Conservation (phyloP, 176 grass and related monocot genomes). For the Thinopyrum elongatum region DNA sequence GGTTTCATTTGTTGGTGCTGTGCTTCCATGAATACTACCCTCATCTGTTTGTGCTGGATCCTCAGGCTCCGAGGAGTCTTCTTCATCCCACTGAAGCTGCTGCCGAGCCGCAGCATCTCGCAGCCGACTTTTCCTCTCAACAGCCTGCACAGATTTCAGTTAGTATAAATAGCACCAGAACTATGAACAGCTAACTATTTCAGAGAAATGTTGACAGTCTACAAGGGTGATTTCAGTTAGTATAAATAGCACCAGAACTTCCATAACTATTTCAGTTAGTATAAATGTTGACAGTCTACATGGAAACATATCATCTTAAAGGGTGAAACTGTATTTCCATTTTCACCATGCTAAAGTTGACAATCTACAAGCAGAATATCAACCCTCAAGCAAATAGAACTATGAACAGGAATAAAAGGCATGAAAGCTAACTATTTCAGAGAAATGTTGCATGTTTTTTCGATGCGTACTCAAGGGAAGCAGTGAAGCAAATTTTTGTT, state of each 20-base stretch:
- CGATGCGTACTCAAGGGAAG: neutral
- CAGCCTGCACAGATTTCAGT: conserved; percentile 36
- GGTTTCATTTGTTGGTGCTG: conserved; percentile 19
- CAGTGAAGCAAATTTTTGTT: neutral
- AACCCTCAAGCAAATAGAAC: neutral
- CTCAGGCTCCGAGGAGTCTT: conserved; percentile 20
- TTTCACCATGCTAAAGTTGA: neutral
- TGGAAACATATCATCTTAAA: neutral
- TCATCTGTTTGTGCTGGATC: conserved; percentile 32
- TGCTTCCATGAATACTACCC: conserved; percentile 3
- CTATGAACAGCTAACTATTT: no score
- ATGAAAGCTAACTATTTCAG: neutral
- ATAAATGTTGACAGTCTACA: neutral
- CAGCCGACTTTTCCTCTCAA: conserved; percentile 50
- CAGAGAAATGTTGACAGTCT: no score
- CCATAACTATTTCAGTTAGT: conserved; percentile 31
- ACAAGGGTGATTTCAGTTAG: conserved; percentile 30
- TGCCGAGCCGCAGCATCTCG: conserved; percentile 40
- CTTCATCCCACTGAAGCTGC: neutral
- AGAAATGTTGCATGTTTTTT: neutral
- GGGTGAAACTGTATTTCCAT: neutral
- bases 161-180: neutral
- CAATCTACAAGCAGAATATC: neutral
- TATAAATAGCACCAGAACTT: neutral
- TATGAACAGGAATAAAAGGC: neutral